Conservation (phyloP, 495 filamentous ascomycete genomes). For the Penicillium canariense region DNA sequence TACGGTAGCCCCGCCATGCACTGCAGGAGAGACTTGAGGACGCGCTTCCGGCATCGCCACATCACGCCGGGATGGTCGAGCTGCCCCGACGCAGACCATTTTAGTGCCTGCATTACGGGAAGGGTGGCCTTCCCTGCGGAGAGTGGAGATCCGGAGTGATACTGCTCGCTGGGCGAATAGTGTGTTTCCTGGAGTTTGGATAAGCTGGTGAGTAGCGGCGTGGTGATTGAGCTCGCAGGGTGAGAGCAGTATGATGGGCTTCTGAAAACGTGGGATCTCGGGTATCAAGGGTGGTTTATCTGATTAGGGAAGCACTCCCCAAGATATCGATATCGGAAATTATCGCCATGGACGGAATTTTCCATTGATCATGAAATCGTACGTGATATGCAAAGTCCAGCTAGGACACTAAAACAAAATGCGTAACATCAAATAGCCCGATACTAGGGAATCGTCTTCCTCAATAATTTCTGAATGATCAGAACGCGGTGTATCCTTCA, state of each 20-base stretch:
- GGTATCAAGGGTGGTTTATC: background rate
- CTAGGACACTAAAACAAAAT: background rate
- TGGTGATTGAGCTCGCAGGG: background rate
- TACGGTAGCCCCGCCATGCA: too few species aligned
- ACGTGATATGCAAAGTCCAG: conserved; percentile 10
- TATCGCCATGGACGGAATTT: background rate
- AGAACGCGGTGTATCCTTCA: background rate
- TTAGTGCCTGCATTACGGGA: too few species aligned
- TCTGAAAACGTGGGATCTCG: background rate
- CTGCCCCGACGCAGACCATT: too few species aligned
- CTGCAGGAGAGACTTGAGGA: too few species aligned
- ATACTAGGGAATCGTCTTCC: background rate
- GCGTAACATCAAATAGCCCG: background rate
- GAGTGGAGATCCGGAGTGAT: too few species aligned
- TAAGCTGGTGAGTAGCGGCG: too few species aligned
- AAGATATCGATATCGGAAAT: background rate
- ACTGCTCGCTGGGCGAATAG: too few species aligned
- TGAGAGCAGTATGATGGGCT: background rate
- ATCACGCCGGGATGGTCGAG: too few species aligned
- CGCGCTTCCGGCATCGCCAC: too few species aligned
- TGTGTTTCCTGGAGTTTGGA: too few species aligned
- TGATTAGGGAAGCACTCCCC: background rate
- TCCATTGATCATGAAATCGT: conserved; percentile 25
- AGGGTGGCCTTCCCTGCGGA: too few species aligned
- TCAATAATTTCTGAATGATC: background rate